Percentiles rank a stretch among this genome's conserved stretches.
phyloP scores from a whole-genome alignment of 345 rosid species.

The Populus nigra region DNA sequence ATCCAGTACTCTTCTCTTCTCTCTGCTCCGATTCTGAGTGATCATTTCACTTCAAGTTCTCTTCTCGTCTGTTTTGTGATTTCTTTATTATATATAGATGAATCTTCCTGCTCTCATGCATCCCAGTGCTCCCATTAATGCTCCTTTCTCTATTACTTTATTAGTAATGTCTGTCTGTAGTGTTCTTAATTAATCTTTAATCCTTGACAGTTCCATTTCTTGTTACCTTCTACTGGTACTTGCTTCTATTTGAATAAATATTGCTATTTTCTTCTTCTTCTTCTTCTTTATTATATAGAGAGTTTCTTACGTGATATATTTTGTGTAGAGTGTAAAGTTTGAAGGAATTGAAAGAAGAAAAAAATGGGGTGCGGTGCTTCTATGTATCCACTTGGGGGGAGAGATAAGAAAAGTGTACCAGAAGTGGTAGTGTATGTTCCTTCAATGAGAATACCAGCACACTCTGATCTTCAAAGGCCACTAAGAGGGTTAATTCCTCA shows the following conservation, averaged over 20 bases:
- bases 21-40: slow-evolving; percentile 19
- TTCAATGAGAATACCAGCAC: slow-evolving; percentile 53
- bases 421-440: slow-evolving; percentile 66
- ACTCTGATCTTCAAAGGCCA: slow-evolving; percentile 60
- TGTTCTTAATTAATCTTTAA: too few relatives aligned
- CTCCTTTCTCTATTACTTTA: too few relatives aligned
- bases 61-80: background rate
- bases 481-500: slow-evolving; percentile 61
- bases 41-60: background rate
- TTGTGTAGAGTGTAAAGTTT: slow-evolving; percentile 36
- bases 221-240: too few relatives aligned
- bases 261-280: too few relatives aligned
- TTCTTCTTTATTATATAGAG: too few relatives aligned
- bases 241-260: too few relatives aligned
- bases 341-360: slow-evolving; percentile 22
- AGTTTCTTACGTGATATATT: too few relatives aligned
- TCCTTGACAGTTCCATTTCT: too few relatives aligned
- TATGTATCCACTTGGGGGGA: slow-evolving; percentile 43
- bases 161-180: too few relatives aligned
- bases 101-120: too few relatives aligned
- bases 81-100: background rate
- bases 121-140: too few relatives aligned
- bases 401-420: slow-evolving; percentile 53
- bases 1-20: slow-evolving; percentile 23
- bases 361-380: slow-evolving; percentile 82